Evolutionary conservation across 495 filamentous ascomycete genomes (phyloP), one percentile per base, ranked within the genome.

Genomic region (Penicillium cosmopolitanum): DNA sequence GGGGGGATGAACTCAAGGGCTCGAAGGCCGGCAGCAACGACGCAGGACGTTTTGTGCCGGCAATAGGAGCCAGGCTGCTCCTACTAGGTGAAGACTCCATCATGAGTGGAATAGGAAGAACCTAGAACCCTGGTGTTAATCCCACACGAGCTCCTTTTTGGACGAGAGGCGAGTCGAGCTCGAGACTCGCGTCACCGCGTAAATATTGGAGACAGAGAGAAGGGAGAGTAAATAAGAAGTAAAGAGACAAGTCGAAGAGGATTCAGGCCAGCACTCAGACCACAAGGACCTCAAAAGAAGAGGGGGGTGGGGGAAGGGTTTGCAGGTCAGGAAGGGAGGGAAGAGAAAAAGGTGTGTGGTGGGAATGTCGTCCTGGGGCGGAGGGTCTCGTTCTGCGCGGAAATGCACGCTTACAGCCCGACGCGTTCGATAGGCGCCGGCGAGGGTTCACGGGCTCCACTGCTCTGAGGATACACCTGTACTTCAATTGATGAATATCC

Each of bases 1-100:
- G 25, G 93, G 93, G 95, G 33, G 94, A 96, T 12, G 93, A 96
- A 51, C 90, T 94, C 55, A 89, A 81, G 34, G 92, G 95, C 76
- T 98, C 95, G 74, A 98, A 97, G 6, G 95, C 88, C 57, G 95
- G 95, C 38, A 98, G 85, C 50, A 98, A 74, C 56, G 92, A 85
- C 60, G 89, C 89, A 43, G 90, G 85, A 74, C 92, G 87, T 80
- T 96, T 96, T 56, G 87, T 73, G 62, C 90, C 86, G 50, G 84
- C 82, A 13, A 78, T 75, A 52, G 80, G 75, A 68, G 83, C 64
- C 50, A 65, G 61, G 53, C 55, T 62, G 60, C 66, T 71, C 65
- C 72, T 69, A n/a, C 68, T 66, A 33, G 78, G 75, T 63, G 78
- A 80, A 19, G 78, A 78, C 58, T 78, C 78, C 77, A 81, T 81